Conservation (phyloP, 2,329 filamentous ascomycete species). For the Dendrostoma leiphaemia region DNA sequence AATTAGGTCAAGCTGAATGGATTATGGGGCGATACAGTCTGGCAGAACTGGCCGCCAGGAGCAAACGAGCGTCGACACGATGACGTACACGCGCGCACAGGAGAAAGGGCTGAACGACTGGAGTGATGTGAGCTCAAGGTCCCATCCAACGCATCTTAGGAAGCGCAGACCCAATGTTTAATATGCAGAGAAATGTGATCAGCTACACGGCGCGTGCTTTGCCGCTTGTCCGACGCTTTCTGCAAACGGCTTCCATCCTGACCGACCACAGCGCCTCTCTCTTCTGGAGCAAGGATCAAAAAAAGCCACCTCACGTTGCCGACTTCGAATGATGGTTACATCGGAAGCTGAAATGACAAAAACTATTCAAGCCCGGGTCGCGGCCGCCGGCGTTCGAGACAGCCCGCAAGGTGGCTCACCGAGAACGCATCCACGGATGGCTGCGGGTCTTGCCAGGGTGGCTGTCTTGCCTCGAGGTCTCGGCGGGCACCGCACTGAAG, state of each 20-base stretch:
- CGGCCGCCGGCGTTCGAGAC: background rate
- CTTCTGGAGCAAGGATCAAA: background rate
- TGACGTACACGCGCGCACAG: background rate
- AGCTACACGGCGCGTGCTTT: constrained; percentile 12
- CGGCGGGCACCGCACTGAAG: too few species aligned
- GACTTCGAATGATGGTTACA: constrained; percentile 2
- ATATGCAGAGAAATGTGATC: background rate
- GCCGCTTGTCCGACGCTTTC: constrained; percentile 7
- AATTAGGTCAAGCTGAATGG: background rate
- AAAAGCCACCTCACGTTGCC: background rate
- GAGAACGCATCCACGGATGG: too few species aligned
- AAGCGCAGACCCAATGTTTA: constrained; percentile 13
- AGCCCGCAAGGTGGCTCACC: background rate
- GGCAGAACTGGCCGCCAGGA: background rate
- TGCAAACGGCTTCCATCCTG: background rate
- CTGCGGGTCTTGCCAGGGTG: background rate
- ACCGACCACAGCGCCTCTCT: background rate
- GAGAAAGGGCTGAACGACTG: background rate
- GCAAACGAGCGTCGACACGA: background rate
- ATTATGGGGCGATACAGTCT: background rate
- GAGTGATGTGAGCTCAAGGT: background rate
- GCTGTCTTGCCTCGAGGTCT: background rate
- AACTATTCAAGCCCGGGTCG: too few species aligned
- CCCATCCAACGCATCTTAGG: background rate
- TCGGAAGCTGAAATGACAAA: constrained; percentile 1